These are phyloP conservation scores for Nymphaea thermarum DNA, from an alignment of 164 flowering plant species.

Conservation along the genomic window DNA sequence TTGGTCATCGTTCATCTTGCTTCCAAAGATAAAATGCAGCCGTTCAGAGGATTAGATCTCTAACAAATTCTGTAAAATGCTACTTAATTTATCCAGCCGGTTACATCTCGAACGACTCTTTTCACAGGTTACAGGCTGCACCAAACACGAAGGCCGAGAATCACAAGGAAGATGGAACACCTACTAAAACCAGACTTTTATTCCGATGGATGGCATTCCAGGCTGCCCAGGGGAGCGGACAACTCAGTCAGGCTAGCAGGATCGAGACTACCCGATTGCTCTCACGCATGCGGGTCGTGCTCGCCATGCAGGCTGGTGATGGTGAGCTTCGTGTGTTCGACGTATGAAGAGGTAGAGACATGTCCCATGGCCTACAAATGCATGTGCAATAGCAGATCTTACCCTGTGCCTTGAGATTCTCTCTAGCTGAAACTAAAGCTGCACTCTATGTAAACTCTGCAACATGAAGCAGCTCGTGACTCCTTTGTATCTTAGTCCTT, in stretches of 20 bases:
- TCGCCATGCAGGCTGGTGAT: slow-evolving; percentile 66
- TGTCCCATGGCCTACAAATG: slow-evolving; percentile 86
- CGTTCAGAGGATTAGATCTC: not conserved
- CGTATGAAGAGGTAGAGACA: slow-evolving; percentile 66
- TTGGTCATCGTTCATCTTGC: too few relatives aligned
- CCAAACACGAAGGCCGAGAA: slow-evolving; percentile 2
- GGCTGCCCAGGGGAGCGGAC: slow-evolving; percentile 4
- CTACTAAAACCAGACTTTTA: slow-evolving; percentile 8
- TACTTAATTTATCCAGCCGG: too few relatives aligned
- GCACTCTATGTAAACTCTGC: too few relatives aligned
- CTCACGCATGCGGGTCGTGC: slow-evolving; percentile 86
- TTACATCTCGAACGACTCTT: not conserved
- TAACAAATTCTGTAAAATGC: too few relatives aligned
- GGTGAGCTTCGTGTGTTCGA: slow-evolving; percentile 75
- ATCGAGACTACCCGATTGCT: slow-evolving; percentile 78
- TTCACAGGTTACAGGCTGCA: slow-evolving; percentile 22
- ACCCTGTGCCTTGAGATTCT: slow-evolving; percentile 52
- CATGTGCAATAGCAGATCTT: slow-evolving; percentile 70
- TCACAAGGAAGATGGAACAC: not conserved
- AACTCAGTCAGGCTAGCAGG: slow-evolving; percentile 57
- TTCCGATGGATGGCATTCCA: slow-evolving; percentile 4
- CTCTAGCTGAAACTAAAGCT: too few relatives aligned
- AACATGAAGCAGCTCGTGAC: too few relatives aligned
- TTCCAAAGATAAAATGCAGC: not conserved
- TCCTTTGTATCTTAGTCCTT: not conserved